Base-by-base conservation (phyloP, 352 stramenopile species). In the Globisporangium splendens region DNA sequence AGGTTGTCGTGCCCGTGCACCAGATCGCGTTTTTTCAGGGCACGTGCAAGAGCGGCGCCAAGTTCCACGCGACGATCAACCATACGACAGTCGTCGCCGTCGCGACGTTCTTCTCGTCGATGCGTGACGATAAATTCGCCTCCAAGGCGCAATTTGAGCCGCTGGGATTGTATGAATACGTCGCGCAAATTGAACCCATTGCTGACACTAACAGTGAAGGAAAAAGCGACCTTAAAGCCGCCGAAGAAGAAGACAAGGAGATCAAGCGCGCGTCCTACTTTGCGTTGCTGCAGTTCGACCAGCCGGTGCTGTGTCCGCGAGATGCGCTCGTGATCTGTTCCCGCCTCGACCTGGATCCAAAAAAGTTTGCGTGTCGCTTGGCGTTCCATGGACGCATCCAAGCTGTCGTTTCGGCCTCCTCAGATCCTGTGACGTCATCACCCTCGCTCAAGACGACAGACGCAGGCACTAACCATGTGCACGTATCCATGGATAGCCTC, bases 71-170 rank as follows among this genome's bases (percentile, higher is more conserved):
- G 20, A 92, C 84, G 1, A 66, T 96, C 41, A 83, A 83, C 1
- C 85, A 94, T 63, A 76, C 79, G 5, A 96, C 87, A 4, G 76
- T 90, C 22, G 69, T 92, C 22, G 83, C 83, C 0, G 72, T 65
- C 10, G 70, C 63, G 12, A 91, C 78, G 41, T 91, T 86, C 59
- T 92, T 92, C 60, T 56, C 69, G 48, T 43, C 56, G 46, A 57
- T 83, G 21, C 54, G 58, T 15, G 28, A 18, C 10, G n/a, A 22
- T 18, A 20, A 44, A 44, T 12, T 0, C 7, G 10, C 8, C 1
- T 1, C n/a, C 15, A 18, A 24, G 4, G 2, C 20, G 58, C 13
- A 1, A 7, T 94, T 91, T 65, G 58, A 79, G 24, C 61, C 72
- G 0, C 57, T 48, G 7, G 18, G 44, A 0, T 44, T 89, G 39